Percentiles rank a stretch among this genome's conserved stretches.
phyloP scores from a whole-genome alignment of 352 stramenopile genomes.

The Aphanomyces invadans region DNA sequence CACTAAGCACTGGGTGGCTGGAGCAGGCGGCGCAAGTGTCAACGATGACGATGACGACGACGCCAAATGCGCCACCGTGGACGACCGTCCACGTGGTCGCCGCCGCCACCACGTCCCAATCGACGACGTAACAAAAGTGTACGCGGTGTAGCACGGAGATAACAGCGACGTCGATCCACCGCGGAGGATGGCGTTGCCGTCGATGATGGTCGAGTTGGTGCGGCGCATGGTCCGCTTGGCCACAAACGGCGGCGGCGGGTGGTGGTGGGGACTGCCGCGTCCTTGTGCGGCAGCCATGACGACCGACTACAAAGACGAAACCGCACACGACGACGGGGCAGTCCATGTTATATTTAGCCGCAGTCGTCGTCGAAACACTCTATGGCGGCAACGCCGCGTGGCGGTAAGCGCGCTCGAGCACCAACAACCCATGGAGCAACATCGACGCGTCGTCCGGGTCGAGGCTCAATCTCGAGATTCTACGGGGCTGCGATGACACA shows the following conservation, averaged over 20 bases:
- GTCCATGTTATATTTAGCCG: neutral
- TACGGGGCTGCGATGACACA: neutral
- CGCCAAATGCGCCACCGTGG: neutral
- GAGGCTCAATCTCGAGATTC: neutral
- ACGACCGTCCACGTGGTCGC: neutral
- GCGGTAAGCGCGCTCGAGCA: neutral
- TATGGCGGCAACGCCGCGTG: neutral
- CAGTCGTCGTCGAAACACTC: neutral
- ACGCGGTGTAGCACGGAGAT: neutral
- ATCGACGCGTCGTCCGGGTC: neutral
- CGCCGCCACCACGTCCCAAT: neutral
- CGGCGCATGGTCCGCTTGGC: neutral
- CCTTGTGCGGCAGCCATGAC: neutral
- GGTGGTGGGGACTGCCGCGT: neutral
- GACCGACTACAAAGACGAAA: neutral
- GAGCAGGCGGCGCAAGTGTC: neutral
- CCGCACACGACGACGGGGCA: neutral
- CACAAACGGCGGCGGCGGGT: neutral
- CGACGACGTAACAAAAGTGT: neutral
- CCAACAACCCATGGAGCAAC: neutral
- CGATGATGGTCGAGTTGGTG: slow-evolving; percentile 13
- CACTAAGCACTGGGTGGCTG: neutral
- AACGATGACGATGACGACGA: neutral
- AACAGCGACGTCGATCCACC: neutral
- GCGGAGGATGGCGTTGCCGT: neutral